A percentile compares a stretch with the other conserved stretches of the same genome.
Conservation (phyloP, 1,284 basidiomycete species). For the Rhizopogon parksii region DNA sequence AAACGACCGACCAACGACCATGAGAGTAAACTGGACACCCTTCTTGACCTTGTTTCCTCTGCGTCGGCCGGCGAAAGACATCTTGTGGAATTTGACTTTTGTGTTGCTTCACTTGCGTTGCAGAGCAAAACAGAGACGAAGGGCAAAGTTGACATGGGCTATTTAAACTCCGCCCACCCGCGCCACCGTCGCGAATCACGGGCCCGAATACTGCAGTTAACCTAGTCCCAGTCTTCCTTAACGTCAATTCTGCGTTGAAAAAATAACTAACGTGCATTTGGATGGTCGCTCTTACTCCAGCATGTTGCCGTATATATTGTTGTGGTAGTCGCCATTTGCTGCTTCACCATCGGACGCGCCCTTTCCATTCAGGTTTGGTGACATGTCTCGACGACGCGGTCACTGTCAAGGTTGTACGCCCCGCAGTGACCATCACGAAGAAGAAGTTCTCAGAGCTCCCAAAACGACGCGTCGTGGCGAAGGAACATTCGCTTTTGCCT, state of each 20-base stretch:
- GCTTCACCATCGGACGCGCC: neutral
- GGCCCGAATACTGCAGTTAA: neutral
- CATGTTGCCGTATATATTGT: slow-evolving; percentile 3
- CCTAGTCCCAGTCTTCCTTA: too few species aligned
- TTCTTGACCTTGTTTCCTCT: slow-evolving; percentile 95
- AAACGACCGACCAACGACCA: slow-evolving; percentile 77
- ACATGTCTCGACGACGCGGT: slow-evolving; percentile 11
- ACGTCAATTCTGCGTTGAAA: slow-evolving; percentile 7
- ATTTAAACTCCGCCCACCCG: slow-evolving; percentile 35
- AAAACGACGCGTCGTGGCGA: slow-evolving; percentile 25
- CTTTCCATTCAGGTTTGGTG: slow-evolving; percentile 8
- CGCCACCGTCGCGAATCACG: slow-evolving; percentile 28
- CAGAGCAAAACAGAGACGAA: slow-evolving; percentile 10
- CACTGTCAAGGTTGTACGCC: neutral
- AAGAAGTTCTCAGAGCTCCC: slow-evolving; percentile 58
- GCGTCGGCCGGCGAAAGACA: slow-evolving; percentile 81
- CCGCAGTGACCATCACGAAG: slow-evolving; percentile 31
- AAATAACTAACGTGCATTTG: slow-evolving; percentile 2
- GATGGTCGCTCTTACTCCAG: slow-evolving; percentile 16
- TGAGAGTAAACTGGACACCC: slow-evolving; percentile 92
- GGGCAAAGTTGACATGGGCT: slow-evolving; percentile 15
- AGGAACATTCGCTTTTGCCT: neutral
- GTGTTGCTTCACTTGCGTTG: slow-evolving; percentile 26
- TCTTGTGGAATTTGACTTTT: slow-evolving; percentile 33
- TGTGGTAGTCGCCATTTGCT: slow-evolving; percentile 13